These are phyloP conservation scores for Eimeria acervulina DNA, from an alignment of 169 alveolate genomes.

Conservation along the genomic window DNA sequence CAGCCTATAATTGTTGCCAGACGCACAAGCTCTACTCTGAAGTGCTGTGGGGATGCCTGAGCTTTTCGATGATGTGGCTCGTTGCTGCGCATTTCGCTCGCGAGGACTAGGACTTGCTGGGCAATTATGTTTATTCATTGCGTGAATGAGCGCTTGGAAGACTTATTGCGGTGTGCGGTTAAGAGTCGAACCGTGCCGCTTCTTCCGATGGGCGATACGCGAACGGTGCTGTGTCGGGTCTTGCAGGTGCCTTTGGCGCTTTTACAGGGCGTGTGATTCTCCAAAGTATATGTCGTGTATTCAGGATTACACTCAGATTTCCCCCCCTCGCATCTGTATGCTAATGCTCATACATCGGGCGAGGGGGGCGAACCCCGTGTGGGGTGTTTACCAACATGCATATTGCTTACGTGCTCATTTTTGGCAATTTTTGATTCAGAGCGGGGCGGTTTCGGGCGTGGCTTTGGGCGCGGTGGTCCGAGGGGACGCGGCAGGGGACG, in stretches of 20 bases:
- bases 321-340: too few species aligned
- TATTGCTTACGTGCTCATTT: not conserved
- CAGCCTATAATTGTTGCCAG: not conserved
- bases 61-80: not conserved
- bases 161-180: not conserved
- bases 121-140: not conserved
- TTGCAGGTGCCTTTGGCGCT: not conserved
- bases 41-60: not conserved
- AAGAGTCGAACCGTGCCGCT: not conserved
- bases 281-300: too few species aligned
- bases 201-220: not conserved
- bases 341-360: not conserved
- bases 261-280: too few species aligned
- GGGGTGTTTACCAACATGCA: not conserved
- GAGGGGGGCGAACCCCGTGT: not conserved
- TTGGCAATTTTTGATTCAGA: slow-evolving; percentile 52
- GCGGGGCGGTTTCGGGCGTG: slow-evolving; percentile 87
- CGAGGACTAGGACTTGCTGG: not conserved
- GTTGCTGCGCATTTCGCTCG: not conserved
- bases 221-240: not conserved
- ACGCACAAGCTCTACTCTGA: not conserved
- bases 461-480: slow-evolving; percentile 86
- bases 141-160: not conserved
- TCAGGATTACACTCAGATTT: too few species aligned
- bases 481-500: slow-evolving; percentile 86